phyloP scores from a whole-genome alignment of 2,329 filamentous ascomycete genomes.

The Stenocarpella maydis region DNA sequence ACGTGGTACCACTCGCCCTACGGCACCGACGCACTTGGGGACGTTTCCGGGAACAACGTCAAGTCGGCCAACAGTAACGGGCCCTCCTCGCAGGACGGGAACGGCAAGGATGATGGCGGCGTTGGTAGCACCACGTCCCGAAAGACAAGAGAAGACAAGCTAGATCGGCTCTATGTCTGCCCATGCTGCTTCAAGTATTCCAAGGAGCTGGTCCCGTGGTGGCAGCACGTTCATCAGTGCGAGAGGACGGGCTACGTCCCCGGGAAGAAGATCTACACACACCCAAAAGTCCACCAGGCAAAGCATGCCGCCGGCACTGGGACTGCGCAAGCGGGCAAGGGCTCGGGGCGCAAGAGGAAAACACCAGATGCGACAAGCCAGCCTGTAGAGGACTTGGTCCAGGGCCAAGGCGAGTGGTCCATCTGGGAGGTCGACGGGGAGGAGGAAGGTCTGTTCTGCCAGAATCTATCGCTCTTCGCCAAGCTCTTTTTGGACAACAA shows the following conservation, averaged over 20 bases:
- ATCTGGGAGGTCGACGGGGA: conserved; percentile 95
- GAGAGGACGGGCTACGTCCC: conserved; percentile 60
- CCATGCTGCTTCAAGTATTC: conserved; percentile 95
- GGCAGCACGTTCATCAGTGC: conserved; percentile 66
- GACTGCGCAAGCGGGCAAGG: conserved; percentile 42
- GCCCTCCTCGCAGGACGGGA: conserved; percentile 39
- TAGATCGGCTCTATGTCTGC: conserved; percentile 84
- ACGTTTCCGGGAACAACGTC: conserved; percentile 46
- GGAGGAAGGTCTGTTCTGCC: conserved; percentile 85
- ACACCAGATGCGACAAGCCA: conserved; percentile 43
- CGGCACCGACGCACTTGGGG: conserved; percentile 72
- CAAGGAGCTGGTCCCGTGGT: conserved; percentile 66
- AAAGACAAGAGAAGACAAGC: conserved; percentile 46
- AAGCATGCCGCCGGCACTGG: conserved; percentile 44
- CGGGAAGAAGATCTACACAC: conserved; percentile 77
- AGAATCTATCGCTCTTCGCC: conserved; percentile 94
- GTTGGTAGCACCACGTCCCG: conserved; percentile 13
- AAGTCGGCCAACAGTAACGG: conserved; percentile 46
- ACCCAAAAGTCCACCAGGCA: conserved; percentile 57
- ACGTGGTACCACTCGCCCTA: conserved; percentile 97
- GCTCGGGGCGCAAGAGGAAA: conserved; percentile 49
- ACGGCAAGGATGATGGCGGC: conserved; percentile 44
- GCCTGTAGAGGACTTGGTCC: conserved; percentile 52
- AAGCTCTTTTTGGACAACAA: conserved; percentile 99
- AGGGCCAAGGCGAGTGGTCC: conserved; percentile 77